phyloP scores from a whole-genome alignment of 257 asterid species.

The Fraxinus anomala region DNA sequence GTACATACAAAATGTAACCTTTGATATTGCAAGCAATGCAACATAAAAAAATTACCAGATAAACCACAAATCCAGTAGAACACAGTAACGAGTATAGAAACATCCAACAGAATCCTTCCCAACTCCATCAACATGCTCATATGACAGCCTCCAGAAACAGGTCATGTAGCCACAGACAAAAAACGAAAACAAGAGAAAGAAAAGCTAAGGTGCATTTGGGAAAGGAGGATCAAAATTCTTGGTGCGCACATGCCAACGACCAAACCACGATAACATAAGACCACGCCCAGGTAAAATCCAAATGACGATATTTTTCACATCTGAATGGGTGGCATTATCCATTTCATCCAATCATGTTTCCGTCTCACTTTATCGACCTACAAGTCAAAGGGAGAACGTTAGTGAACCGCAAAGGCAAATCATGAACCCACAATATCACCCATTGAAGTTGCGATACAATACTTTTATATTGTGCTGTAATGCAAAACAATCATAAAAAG shows the following conservation, averaged over 20 bases:
- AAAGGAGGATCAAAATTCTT: slow-evolving; percentile 32
- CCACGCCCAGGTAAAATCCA: background rate
- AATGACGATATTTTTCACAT: background rate
- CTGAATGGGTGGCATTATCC: slow-evolving; percentile 53
- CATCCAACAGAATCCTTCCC: no score
- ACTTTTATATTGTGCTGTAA: background rate
- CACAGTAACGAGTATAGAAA: background rate
- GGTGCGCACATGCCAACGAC: slow-evolving; percentile 5
- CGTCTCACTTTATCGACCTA: slow-evolving; percentile 73
- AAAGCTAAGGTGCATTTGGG: slow-evolving; percentile 22
- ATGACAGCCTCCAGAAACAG: background rate
- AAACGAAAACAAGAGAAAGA: background rate
- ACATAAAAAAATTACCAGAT: background rate
- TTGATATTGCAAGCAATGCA: background rate
- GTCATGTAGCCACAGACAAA: background rate
- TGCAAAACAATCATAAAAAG: background rate
- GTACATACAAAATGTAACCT: background rate
- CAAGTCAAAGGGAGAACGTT: slow-evolving; percentile 4
- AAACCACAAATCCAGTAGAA: background rate
- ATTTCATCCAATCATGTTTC: slow-evolving; percentile 58
- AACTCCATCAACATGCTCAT: background rate
- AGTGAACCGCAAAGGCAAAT: background rate
- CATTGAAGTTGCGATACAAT: background rate
- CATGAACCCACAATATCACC: background rate
- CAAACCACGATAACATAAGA: slow-evolving; percentile 14